These are phyloP conservation scores for Globisporangium solare DNA, from an alignment of 352 stramenopile genomes.

Conservation along the genomic window DNA sequence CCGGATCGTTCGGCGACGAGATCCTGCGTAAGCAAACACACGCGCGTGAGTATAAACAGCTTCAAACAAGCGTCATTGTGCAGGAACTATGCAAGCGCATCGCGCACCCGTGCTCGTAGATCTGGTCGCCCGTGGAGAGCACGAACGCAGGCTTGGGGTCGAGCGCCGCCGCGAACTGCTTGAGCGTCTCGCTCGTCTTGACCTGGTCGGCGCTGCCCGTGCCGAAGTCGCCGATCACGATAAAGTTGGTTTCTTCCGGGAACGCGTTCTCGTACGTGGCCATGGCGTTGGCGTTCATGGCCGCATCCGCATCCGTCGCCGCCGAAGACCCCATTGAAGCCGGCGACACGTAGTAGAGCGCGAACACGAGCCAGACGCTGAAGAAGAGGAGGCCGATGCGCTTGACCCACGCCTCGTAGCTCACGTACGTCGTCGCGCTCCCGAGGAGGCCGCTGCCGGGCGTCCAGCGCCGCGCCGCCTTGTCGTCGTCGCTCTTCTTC, in stretches of 20 bases:
- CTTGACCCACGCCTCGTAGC: slow-evolving; percentile 67
- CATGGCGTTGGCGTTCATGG: neutral
- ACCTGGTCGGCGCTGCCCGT: slow-evolving; percentile 60
- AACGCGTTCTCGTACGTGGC: slow-evolving; percentile 37
- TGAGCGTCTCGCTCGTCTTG: slow-evolving; percentile 57
- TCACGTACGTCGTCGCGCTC: slow-evolving; percentile 19
- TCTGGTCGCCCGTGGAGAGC: slow-evolving; percentile 79
- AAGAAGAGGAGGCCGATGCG: slow-evolving; percentile 44
- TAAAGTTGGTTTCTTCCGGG: slow-evolving; percentile 60
- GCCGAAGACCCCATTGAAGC: neutral
- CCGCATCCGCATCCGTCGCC: neutral
- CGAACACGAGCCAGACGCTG: slow-evolving; percentile 55
- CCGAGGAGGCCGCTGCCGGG: slow-evolving; percentile 14
- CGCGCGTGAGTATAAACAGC: neutral
- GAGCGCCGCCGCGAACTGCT: slow-evolving; percentile 47
- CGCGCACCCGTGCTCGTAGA: slow-evolving; percentile 77
- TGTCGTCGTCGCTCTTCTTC: slow-evolving; percentile 48
- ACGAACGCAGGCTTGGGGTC: slow-evolving; percentile 69
- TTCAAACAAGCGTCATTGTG: neutral
- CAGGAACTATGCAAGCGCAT: neutral
- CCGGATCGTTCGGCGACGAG: slow-evolving; percentile 41
- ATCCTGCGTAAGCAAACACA: slow-evolving; percentile 32
- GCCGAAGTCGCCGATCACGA: slow-evolving; percentile 81
- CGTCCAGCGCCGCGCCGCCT: slow-evolving; percentile 27
- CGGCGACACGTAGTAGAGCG: slow-evolving; percentile 31